These are phyloP conservation scores for Passiflora organensis DNA, from an alignment of 345 rosid genomes.

Conservation along the genomic window DNA sequence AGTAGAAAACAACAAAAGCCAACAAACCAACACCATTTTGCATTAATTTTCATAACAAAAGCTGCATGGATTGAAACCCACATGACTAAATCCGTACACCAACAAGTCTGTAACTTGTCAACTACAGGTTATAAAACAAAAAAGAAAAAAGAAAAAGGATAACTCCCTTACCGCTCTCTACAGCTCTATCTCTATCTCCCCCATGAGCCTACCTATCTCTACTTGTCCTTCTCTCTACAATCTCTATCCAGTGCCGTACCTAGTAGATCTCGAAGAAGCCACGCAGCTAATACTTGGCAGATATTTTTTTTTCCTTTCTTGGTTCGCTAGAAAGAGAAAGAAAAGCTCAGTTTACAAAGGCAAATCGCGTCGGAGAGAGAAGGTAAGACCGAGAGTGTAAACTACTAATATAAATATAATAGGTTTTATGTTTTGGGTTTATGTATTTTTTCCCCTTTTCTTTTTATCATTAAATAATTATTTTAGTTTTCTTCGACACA, in stretches of 20 bases:
- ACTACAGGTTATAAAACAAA: slow-evolving; percentile 19
- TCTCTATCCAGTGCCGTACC: slow-evolving; percentile 16
- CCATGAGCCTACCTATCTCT: not conserved
- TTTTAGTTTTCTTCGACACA: too few relatives aligned
- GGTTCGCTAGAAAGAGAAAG: slow-evolving; percentile 9
- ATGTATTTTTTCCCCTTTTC: too few relatives aligned
- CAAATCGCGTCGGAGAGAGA: slow-evolving; percentile 8
- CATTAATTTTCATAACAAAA: too few relatives aligned
- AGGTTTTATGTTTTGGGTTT: too few relatives aligned
- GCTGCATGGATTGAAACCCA: slow-evolving; percentile 9
- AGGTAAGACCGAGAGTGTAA: not conserved
- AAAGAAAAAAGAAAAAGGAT: too few relatives aligned
- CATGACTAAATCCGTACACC: slow-evolving; percentile 1
- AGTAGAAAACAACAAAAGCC: slow-evolving; percentile 3
- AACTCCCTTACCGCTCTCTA: not conserved
- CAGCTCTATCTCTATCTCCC: not conserved
- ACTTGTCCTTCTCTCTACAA: slow-evolving; percentile 16
- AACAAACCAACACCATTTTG: too few relatives aligned
- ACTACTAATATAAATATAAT: not conserved
- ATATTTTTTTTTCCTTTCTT: not conserved
- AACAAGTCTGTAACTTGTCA: not conserved
- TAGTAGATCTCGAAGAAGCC: slow-evolving; percentile 34
- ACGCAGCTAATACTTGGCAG: slow-evolving; percentile 20
- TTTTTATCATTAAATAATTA: too few relatives aligned
- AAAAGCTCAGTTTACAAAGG: slow-evolving; percentile 8